Percentiles rank a stretch among this genome's conserved stretches.
Conservation (phyloP, 2,329 filamentous ascomycete species). For the Aspergillus fructus region DNA sequence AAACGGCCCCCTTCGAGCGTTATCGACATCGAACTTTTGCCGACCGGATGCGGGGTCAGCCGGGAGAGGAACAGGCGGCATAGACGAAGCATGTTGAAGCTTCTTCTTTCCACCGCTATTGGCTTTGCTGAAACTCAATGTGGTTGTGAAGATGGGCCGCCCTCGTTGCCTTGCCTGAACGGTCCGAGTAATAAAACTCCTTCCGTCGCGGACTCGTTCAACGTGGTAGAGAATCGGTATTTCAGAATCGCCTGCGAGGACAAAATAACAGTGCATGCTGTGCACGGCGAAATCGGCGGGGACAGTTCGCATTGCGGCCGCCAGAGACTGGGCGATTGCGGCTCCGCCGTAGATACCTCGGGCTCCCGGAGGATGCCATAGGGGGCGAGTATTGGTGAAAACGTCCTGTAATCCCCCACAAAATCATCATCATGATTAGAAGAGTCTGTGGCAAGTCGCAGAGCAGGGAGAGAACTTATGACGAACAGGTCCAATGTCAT, state of each 20-base stretch:
- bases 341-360: slow-evolving; percentile 91
- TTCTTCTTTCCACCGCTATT: slow-evolving; percentile 50
- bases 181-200: slow-evolving; percentile 85
- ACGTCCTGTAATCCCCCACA: slow-evolving; percentile 61
- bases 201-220: slow-evolving; percentile 86
- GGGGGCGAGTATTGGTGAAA: slow-evolving; percentile 87
- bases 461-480: not conserved
- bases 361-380: slow-evolving; percentile 90
- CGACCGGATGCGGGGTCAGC: slow-evolving; percentile 25
- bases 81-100: slow-evolving; percentile 65
- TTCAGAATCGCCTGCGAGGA: slow-evolving; percentile 80
- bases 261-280: slow-evolving; percentile 99
- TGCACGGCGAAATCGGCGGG: slow-evolving; percentile 77
- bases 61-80: slow-evolving; percentile 55
- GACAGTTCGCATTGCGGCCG: slow-evolving; percentile 85
- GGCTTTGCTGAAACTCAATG: slow-evolving; percentile 79
- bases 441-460: not conserved
- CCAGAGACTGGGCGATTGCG: slow-evolving; percentile 87
- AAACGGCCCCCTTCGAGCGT: slow-evolving; percentile 52
- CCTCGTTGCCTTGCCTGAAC: slow-evolving; percentile 93
- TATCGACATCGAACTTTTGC: slow-evolving; percentile 25
- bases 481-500: slow-evolving; percentile 58
- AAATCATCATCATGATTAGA: not conserved
- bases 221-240: slow-evolving; percentile 94
- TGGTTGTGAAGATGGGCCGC: slow-evolving; percentile 91